Percentiles rank a stretch among this genome's conserved stretches.
Conservation (phyloP, 495 filamentous ascomycete species). For the Penicillium mononematosum region DNA sequence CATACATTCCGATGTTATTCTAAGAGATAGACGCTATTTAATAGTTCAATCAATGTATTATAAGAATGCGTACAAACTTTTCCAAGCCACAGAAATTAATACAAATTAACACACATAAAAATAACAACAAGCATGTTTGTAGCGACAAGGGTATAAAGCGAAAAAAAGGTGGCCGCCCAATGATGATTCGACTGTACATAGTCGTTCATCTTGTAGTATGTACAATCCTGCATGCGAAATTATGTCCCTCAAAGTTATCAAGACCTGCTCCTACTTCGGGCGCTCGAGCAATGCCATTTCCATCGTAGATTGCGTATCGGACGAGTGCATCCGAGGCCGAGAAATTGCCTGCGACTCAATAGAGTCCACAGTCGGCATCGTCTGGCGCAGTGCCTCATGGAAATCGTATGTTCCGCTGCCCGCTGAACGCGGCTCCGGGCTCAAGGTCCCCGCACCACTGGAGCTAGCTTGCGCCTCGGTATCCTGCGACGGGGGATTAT, state of each 20-base stretch:
- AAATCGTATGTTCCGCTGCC: slow-evolving; percentile 20
- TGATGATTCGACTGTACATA: not conserved
- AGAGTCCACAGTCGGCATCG: slow-evolving; percentile 11
- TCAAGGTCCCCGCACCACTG: not conserved
- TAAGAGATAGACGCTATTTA: not conserved
- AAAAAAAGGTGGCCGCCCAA: slow-evolving; percentile 5
- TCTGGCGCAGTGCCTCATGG: slow-evolving; percentile 22
- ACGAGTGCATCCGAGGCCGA: not conserved
- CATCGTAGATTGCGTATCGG: slow-evolving; percentile 3
- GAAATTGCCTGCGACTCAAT: not conserved
- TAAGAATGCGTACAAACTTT: not conserved
- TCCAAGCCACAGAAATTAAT: not conserved
- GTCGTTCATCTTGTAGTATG: not conserved
- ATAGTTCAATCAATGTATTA: not conserved
- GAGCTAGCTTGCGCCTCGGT: not conserved
- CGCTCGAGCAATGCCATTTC: slow-evolving; percentile 6
- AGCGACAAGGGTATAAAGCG: slow-evolving; percentile 10
- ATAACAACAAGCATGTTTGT: not conserved
- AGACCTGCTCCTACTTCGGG: not conserved
- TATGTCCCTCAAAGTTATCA: not conserved
- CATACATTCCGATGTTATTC: not conserved
- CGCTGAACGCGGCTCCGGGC: not conserved
- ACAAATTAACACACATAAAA: not conserved
- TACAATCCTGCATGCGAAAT: not conserved
- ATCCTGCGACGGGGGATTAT: not conserved